Conservation (phyloP, 148 eudicot genomes). For the Heliamphora exappendiculata region DNA sequence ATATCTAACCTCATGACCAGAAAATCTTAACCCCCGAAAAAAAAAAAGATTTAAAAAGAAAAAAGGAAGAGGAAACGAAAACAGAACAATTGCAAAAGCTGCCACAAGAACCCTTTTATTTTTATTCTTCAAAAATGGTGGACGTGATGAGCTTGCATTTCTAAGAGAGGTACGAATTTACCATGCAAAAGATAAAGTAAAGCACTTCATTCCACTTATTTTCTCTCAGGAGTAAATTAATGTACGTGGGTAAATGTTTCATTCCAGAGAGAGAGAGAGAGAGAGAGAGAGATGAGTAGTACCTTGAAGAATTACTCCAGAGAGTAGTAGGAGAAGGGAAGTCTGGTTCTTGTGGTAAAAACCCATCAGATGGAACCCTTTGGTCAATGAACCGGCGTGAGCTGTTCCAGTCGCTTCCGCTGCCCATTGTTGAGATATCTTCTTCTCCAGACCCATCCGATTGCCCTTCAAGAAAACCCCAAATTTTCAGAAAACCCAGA, state of each 20-base stretch:
- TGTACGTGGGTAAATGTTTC: not conserved
- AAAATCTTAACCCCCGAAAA: slow-evolving; percentile 17
- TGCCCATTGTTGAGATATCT: slow-evolving; percentile 36
- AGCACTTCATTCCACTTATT: not conserved
- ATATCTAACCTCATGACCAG: slow-evolving; percentile 15
- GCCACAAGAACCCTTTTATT: slow-evolving; percentile 30
- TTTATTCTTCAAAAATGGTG: slow-evolving; percentile 31
- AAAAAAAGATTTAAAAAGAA: not conserved
- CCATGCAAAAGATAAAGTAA: slow-evolving; percentile 29
- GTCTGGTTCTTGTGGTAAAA: slow-evolving; percentile 30
- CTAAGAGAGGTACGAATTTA: too few relatives aligned
- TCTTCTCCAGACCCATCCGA: slow-evolving; percentile 54
- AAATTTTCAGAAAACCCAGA: too few relatives aligned
- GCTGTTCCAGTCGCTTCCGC: slow-evolving; percentile 12
- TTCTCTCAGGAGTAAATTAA: not conserved
- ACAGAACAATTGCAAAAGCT: slow-evolving; percentile 36
- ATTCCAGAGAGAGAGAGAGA: too few relatives aligned
- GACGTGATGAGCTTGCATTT: slow-evolving; percentile 35
- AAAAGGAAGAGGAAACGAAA: slow-evolving; percentile 11
- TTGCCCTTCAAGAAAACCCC: slow-evolving; percentile 27
- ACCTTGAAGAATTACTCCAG: slow-evolving; percentile 46
- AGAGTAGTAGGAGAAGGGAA: slow-evolving; percentile 24
- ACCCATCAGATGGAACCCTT: slow-evolving; percentile 30
- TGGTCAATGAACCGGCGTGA: slow-evolving; percentile 21
- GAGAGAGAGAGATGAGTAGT: not conserved